These are phyloP conservation scores for Tolypocladium tropicale DNA, from an alignment of 2,329 filamentous ascomycete genomes.

Conservation along the genomic window DNA sequence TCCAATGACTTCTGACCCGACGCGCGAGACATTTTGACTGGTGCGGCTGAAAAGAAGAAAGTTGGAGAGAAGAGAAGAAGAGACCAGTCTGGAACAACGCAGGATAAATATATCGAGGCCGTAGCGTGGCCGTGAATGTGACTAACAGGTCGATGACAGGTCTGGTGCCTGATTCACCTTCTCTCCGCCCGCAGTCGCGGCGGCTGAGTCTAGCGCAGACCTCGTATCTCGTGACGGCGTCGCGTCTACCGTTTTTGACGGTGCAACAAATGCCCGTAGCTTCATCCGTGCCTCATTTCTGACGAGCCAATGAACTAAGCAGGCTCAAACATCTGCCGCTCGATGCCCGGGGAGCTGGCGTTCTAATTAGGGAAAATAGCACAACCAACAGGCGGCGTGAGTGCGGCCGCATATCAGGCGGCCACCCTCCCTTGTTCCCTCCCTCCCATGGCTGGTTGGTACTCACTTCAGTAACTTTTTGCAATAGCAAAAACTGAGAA, in stretches of 20 bases:
- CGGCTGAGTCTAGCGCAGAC: not conserved
- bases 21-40: slow-evolving; percentile 1
- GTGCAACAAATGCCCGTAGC: no score
- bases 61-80: not conserved
- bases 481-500: no score
- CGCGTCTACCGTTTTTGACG: not conserved
- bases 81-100: not conserved
- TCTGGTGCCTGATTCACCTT: not conserved
- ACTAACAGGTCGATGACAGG: not conserved
- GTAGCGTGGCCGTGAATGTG: slow-evolving; percentile 1
- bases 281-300: no score
- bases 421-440: not conserved
- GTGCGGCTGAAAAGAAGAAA: not conserved
- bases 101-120: not conserved
- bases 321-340: no score
- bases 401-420: not conserved
- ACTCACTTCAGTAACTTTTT: not conserved
- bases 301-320: no score
- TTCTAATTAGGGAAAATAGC: not conserved
- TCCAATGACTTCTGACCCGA: slow-evolving; percentile 16
- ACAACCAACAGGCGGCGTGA: not conserved
- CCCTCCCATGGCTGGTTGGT: no score
- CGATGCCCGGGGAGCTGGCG: no score
- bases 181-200: not conserved
- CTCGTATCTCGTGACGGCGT: not conserved